Conservation (phyloP, 2,329 filamentous ascomycete species). For the Aspergillus sp. region DNA sequence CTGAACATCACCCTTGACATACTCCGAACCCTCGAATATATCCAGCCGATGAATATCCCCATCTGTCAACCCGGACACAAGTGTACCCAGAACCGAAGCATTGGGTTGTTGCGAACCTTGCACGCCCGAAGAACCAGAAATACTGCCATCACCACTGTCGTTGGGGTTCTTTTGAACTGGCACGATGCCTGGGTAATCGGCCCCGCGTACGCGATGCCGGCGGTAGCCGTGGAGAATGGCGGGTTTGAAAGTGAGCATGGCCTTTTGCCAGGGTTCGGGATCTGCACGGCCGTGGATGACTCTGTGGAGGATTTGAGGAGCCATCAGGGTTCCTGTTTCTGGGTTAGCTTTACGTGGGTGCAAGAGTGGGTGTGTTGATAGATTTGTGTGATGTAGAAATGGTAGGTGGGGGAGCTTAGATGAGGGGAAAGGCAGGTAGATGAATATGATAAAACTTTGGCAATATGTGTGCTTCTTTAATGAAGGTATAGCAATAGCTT, state of each 20-base stretch:
- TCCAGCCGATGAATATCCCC: constrained; percentile 73
- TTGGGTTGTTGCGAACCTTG: not conserved
- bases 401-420: too few relatives aligned
- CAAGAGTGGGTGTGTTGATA: not conserved
- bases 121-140: too few relatives aligned
- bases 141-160: not conserved
- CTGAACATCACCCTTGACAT: constrained; percentile 50
- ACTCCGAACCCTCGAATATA: constrained; percentile 74
- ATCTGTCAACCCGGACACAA: constrained; percentile 72
- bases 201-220: constrained; percentile 62
- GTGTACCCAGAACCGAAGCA: constrained; percentile 65
- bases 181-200: constrained; percentile 79
- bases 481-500: constrained; percentile 2
- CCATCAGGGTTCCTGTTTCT: constrained; percentile 62
- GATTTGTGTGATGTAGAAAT: not conserved
- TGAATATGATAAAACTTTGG: too few relatives aligned
- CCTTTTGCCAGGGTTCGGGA: constrained; percentile 47
- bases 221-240: constrained; percentile 71
- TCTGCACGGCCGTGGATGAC: constrained; percentile 65
- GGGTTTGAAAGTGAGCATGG: constrained; percentile 61
- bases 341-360: too few relatives aligned
- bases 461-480: too few relatives aligned
- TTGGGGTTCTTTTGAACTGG: constrained; percentile 9
- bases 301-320: constrained; percentile 76
- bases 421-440: too few relatives aligned